A percentile compares a stretch with the other conserved stretches of the same genome.
These are phyloP conservation scores for Ceratobasidium sp. DNA, from an alignment of 1,284 basidiomycete genomes.

Conservation along the genomic window DNA sequence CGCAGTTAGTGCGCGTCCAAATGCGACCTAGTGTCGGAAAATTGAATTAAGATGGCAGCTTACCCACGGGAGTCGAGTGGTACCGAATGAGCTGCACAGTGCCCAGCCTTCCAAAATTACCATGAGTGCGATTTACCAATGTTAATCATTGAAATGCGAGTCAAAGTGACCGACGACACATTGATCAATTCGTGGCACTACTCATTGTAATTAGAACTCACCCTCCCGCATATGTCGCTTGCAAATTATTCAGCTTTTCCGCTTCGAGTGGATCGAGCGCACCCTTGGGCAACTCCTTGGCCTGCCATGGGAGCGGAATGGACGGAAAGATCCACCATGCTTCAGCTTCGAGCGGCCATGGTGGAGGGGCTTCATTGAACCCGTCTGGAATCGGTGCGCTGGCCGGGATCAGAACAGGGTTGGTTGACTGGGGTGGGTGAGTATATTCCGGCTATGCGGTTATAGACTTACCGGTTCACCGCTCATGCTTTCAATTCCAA, in stretches of 20 bases:
- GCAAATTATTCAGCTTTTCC: neutral
- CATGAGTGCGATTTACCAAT: neutral
- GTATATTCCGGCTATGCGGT: neutral
- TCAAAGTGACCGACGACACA: too few relatives aligned
- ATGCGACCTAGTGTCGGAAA: neutral
- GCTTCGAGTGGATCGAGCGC: constrained; percentile 15
- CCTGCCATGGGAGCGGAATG: constrained; percentile 22
- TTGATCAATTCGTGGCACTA: too few relatives aligned
- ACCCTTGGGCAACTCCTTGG: constrained; percentile 17
- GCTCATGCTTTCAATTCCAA: constrained; percentile 10
- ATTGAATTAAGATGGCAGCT: neutral
- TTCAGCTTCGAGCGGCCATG: constrained; percentile 28
- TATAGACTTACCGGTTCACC: neutral
- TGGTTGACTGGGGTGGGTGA: neutral
- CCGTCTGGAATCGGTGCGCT: constrained; percentile 4
- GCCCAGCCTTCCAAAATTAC: neutral
- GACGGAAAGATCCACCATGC: constrained; percentile 32
- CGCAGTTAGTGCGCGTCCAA: neutral
- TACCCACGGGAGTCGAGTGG: constrained; percentile 12
- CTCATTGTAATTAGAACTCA: neutral
- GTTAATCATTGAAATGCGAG: neutral
- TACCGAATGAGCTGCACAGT: constrained; percentile 28
- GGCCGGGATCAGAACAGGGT: neutral
- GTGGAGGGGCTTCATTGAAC: constrained; percentile 3
- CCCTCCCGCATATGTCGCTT: constrained; percentile 28